Percentiles rank a stretch among this genome's conserved stretches.
Conservation (phyloP, 2,329 filamentous ascomycete species). For the Diaporthe destruens region DNA sequence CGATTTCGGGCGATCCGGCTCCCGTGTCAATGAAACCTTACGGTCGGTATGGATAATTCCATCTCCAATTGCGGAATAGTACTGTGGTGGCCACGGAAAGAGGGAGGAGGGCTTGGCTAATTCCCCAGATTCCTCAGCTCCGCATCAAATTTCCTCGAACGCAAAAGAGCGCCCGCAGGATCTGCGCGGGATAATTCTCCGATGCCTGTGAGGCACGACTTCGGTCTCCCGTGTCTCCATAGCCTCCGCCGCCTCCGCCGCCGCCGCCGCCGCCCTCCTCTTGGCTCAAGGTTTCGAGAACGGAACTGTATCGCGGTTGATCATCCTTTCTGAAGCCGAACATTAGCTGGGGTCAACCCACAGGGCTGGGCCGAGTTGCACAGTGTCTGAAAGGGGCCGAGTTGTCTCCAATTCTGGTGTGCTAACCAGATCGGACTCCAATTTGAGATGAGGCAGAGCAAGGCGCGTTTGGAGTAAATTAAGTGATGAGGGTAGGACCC, state of each 20-base stretch:
- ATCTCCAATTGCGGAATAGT: slow-evolving; percentile 12
- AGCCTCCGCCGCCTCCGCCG: background rate
- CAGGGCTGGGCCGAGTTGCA: slow-evolving; percentile 31
- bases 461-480: slow-evolving; percentile 40
- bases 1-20: slow-evolving; percentile 14
- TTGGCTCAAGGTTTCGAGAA: background rate
- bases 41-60: slow-evolving; percentile 7
- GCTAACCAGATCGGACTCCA: slow-evolving; percentile 22
- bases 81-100: slow-evolving; percentile 8
- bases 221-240: background rate
- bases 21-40: background rate
- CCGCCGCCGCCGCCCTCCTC: background rate
- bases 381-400: slow-evolving; percentile 37
- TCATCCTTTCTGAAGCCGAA: background rate
- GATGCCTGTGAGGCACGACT: slow-evolving; percentile 11
- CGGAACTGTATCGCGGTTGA: background rate
- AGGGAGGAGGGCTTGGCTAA: slow-evolving; percentile 9
- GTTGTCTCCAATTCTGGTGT: slow-evolving; percentile 1
- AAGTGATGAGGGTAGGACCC: slow-evolving; percentile 13
- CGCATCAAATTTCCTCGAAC: slow-evolving; percentile 21
- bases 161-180: slow-evolving; percentile 24
- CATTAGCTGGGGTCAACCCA: background rate
- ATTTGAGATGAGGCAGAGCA: slow-evolving; percentile 28
- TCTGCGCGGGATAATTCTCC: slow-evolving; percentile 34
- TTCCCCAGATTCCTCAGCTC: slow-evolving; percentile 35